phyloP scores from a whole-genome alignment of 2,329 filamentous ascomycete genomes.

The Verruconis gallopava region DNA sequence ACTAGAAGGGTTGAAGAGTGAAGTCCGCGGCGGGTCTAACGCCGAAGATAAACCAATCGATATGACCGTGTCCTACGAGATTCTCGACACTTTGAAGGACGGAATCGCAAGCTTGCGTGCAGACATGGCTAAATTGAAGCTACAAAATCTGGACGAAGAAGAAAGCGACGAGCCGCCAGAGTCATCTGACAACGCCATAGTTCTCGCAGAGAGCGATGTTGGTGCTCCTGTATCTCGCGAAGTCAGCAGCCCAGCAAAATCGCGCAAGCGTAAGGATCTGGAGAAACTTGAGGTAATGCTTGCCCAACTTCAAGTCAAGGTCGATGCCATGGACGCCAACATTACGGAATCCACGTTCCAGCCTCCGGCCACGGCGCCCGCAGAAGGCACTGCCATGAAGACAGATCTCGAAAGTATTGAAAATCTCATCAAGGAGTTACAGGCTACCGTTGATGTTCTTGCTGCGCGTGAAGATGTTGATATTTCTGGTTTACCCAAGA shows the following conservation, averaged over 20 bases:
- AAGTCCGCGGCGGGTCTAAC: constrained; percentile 54
- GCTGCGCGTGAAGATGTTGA: constrained; percentile 25
- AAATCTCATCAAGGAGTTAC: constrained; percentile 40
- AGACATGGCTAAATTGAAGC: constrained; percentile 69
- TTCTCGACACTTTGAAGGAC: constrained; percentile 74
- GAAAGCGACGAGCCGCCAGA: constrained; percentile 36
- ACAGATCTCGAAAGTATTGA: constrained; percentile 40
- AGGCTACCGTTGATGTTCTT: constrained; percentile 44
- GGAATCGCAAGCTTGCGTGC: constrained; percentile 62
- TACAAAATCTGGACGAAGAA: constrained; percentile 22
- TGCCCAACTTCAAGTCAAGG: constrained; percentile 67
- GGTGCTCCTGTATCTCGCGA: constrained; percentile 27
- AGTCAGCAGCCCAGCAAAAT: constrained; percentile 14
- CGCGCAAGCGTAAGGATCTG: constrained; percentile 46
- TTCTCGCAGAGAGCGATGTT: constrained; percentile 34
- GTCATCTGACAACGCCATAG: constrained; percentile 41
- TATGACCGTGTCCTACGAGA: constrained; percentile 75
- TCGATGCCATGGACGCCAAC: constrained; percentile 58
- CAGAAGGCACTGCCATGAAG: constrained; percentile 32
- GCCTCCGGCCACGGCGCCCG: constrained; percentile 23
- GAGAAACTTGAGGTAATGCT: constrained; percentile 78
- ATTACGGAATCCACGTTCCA: constrained; percentile 31
- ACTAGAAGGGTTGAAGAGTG: constrained; percentile 59
- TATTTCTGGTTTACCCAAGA: constrained; percentile 46
- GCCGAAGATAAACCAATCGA: constrained; percentile 59